Base-by-base conservation (phyloP, 805 yeast species). In the Grigorovia yakushimaensis region DNA sequence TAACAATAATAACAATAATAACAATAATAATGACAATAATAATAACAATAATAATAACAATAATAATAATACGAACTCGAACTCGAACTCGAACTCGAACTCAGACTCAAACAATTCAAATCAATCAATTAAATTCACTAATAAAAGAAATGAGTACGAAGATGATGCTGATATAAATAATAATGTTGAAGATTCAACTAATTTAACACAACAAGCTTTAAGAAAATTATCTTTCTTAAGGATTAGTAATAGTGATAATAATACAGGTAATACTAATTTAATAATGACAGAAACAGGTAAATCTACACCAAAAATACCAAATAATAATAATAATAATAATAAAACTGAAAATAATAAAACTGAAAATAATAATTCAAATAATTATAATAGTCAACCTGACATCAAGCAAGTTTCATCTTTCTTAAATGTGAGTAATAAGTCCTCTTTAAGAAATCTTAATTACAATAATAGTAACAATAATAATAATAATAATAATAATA, bases 151-250 rank as follows among this genome's bases (percentile, higher is more conserved):
- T 10, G 33, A 7, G 4, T 27, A 27, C 13, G 35, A 45, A 33
- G 41, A 40, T 33, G 43, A 40, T 21, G 17, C 41, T 19, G 43
- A 45, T 7, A 35, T 22, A 33, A 30, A 35, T 8, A 33, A 11
- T 27, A 33, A 41, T n/a, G 27, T 5, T 11, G 37, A 41, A 5
- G 33, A 41, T n/a, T 64, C 63, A 23, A 61, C 54, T 33, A 63
- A 61, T 43, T 54, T 71, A 9, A 70, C 75, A 0, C 65, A 68
- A 9, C 70, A 67, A 48, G 74, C 75, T 0, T 46, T 70, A 44
- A 61, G 64, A 37, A 67, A 65, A 41, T 54, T 71, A 33, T 63
- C 70, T 2, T 49, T 61, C 2, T 45, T 70, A 42, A 62, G 50
- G 27, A 41, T 49, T 24, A 24, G 27, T 24, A 24, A 24, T 24